phyloP scores from a whole-genome alignment of 1,284 basidiomycete genomes.

The Hemileia vastatrix region DNA sequence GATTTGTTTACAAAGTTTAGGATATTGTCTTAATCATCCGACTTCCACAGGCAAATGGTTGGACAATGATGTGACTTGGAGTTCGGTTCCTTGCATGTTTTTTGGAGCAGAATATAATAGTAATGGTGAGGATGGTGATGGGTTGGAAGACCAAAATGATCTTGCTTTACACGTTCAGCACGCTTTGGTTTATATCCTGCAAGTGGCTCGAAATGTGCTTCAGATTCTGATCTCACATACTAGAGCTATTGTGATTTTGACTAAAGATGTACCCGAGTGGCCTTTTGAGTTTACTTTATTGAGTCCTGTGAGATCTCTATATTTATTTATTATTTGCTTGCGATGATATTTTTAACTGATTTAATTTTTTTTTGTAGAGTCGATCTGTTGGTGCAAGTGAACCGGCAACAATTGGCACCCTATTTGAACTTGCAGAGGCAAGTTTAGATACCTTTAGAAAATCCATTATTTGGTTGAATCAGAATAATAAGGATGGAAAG shows the following conservation, averaged over 20 bases:
- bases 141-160: too few species aligned
- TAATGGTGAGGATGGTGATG: background rate
- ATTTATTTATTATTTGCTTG: background rate
- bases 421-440: constrained; percentile 19
- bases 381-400: constrained; percentile 19
- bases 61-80: constrained; percentile 20
- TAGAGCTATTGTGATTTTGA: constrained; percentile 18
- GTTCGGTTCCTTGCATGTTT: too few species aligned
- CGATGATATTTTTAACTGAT: background rate
- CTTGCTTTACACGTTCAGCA: constrained; percentile 17
- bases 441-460: constrained; percentile 17
- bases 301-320: constrained; percentile 15
- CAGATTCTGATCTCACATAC: constrained; percentile 19
- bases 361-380: too few species aligned
- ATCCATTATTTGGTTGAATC: too few species aligned
- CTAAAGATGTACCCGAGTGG: constrained; percentile 18
- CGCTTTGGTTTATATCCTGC: constrained; percentile 21
- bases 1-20: constrained; percentile 14
- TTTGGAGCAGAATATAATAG: too few species aligned
- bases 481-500: too few species aligned
- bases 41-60: constrained; percentile 21
- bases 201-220: constrained; percentile 16
- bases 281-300: constrained; percentile 16
- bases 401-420: constrained; percentile 15
- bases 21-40: constrained; percentile 21